Conservation (phyloP, 169 alveolate genomes). For the Cryptosporidium bovis region DNA sequence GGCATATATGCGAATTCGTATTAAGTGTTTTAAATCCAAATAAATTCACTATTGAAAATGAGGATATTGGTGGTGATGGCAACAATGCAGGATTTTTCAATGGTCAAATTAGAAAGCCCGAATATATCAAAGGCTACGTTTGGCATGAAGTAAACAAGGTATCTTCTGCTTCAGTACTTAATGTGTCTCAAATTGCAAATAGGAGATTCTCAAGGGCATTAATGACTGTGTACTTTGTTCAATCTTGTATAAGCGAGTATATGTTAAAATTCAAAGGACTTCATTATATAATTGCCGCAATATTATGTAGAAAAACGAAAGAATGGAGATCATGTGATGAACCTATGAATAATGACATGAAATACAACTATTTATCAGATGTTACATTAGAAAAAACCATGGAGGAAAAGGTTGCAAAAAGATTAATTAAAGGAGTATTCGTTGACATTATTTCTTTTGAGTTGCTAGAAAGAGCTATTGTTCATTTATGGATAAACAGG, state of each 20-base stretch:
- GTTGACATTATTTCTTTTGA: slow-evolving; percentile 66
- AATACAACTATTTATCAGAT: slow-evolving; percentile 12
- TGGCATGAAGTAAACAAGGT: slow-evolving; percentile 25
- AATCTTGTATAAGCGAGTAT: slow-evolving; percentile 29
- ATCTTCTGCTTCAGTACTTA: background rate
- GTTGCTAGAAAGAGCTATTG: slow-evolving; percentile 21
- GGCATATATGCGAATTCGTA: slow-evolving; percentile 32
- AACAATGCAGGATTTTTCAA: background rate
- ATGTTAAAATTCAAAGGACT: slow-evolving; percentile 49
- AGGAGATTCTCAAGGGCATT: slow-evolving; percentile 26
- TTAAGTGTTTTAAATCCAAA: slow-evolving; percentile 28
- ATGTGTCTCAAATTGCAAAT: background rate
- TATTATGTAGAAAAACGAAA: slow-evolving; percentile 52
- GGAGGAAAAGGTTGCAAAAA: slow-evolving; percentile 5
- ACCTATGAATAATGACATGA: background rate
- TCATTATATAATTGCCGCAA: slow-evolving; percentile 50
- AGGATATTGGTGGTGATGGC: background rate
- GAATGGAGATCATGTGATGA: slow-evolving; percentile 71
- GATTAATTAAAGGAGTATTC: slow-evolving; percentile 47
- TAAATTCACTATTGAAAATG: slow-evolving; percentile 1
- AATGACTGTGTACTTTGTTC: slow-evolving; percentile 35
- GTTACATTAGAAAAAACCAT: slow-evolving; percentile 10
- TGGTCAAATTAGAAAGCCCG: slow-evolving; percentile 19
- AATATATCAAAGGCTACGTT: slow-evolving; percentile 24
- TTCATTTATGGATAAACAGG: slow-evolving; percentile 26